A percentile compares a stretch with the other conserved stretches of the same genome.
phyloP scores from a whole-genome alignment of 208 protist genomes.

The Leishmania mexicana region DNA sequence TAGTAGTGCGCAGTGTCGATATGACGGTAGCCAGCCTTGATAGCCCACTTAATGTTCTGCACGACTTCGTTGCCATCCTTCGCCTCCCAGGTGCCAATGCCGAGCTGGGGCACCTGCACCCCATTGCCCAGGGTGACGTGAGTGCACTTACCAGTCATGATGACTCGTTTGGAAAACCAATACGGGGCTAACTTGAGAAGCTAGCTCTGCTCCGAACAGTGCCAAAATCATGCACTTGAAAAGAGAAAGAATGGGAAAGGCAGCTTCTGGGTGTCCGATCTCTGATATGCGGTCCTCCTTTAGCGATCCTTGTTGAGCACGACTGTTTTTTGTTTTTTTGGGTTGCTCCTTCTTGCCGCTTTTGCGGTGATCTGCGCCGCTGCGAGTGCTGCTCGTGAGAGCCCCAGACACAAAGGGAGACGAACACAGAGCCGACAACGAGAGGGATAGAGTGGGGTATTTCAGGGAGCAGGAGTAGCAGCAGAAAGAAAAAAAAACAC shows the following conservation, averaged over 20 bases:
- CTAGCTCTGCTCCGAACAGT: background rate
- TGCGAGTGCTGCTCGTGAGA: background rate
- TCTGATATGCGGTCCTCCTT: background rate
- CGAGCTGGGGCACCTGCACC: constrained; percentile 77
- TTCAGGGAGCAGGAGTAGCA: background rate
- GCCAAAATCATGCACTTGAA: background rate
- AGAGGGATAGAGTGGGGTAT: background rate
- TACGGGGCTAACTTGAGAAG: background rate
- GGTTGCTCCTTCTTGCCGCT: background rate
- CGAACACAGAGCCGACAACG: background rate
- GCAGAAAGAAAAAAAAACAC: background rate
- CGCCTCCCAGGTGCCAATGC: constrained; percentile 77
- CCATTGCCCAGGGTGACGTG: constrained; percentile 58
- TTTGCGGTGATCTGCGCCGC: background rate
- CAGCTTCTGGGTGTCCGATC: background rate
- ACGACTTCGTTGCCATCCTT: constrained; percentile 46
- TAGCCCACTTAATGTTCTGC: constrained; percentile 50
- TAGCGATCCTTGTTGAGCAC: background rate
- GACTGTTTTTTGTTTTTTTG: background rate
- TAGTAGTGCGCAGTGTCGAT: constrained; percentile 89
- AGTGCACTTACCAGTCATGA: constrained; percentile 29
- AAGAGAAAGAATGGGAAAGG: background rate
- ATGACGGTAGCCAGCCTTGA: constrained; percentile 83
- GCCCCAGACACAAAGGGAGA: background rate
- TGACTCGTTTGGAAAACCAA: background rate